Conservation (phyloP, 768 basidiomycete species). For the Tephrocybe rancida region DNA sequence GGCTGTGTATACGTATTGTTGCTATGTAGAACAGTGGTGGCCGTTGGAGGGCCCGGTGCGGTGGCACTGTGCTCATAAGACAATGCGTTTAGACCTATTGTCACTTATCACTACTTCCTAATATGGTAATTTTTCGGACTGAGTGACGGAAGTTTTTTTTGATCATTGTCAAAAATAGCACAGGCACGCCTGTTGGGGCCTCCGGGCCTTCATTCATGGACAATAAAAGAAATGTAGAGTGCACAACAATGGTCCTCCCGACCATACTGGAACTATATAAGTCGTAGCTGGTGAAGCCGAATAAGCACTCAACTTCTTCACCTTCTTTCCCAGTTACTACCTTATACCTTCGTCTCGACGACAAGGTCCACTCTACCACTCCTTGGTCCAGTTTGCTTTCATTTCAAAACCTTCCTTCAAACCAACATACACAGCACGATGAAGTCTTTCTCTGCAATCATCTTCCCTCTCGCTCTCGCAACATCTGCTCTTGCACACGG, state of each 20-base stretch:
- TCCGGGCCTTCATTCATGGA: background rate
- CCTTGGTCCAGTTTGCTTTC: slow-evolving; percentile 4
- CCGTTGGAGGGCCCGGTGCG: no score
- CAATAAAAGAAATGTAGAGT: background rate
- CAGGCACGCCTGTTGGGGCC: background rate
- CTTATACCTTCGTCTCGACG: background rate
- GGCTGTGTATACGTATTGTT: no score
- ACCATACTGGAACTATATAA: background rate
- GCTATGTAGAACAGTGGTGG: no score
- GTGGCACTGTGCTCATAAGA: no score
- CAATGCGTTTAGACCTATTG: no score
- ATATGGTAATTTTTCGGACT: background rate
- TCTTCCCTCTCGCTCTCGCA: slow-evolving; percentile 35
- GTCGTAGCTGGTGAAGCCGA: background rate
- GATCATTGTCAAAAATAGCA: background rate
- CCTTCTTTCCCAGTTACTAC: background rate
- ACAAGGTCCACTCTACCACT: background rate
- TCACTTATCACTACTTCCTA: no score
- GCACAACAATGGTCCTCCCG: background rate
- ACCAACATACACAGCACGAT: slow-evolving; percentile 1
- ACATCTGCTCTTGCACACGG: slow-evolving; percentile 48
- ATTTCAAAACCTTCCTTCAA: background rate
- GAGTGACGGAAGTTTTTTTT: background rate
- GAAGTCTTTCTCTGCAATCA: slow-evolving; percentile 27
- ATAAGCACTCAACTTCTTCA: background rate